phyloP scores from a whole-genome alignment of 169 alveolate species.

The Plasmodium gallinaceum region DNA sequence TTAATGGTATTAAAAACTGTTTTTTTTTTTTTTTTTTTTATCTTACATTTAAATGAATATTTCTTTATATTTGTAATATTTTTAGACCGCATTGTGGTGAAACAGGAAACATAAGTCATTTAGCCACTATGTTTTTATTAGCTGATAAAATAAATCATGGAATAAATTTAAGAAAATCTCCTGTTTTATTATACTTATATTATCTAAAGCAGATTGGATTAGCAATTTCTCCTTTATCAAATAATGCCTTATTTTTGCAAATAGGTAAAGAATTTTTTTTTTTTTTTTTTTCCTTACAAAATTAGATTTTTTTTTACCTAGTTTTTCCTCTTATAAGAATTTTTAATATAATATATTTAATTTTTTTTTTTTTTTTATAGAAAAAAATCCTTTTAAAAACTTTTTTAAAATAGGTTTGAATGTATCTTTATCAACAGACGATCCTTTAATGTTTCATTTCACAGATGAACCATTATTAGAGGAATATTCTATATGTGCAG shows the following conservation, averaged over 20 bases:
- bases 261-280: constrained; percentile 7
- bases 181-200: constrained; percentile 91
- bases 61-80: constrained; percentile 9
- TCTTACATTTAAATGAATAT: background rate
- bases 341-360: background rate
- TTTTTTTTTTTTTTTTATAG: constrained; percentile 74
- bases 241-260: constrained; percentile 89
- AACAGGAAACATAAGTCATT: constrained; percentile 91
- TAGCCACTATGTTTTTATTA: constrained; percentile 90
- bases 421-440: constrained; percentile 95
- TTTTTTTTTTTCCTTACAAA: background rate
- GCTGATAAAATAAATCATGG: constrained; percentile 94
- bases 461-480: constrained; percentile 95
- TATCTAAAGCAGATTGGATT: constrained; percentile 93
- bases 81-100: constrained; percentile 96
- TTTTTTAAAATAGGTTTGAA: constrained; percentile 93
- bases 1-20: background rate
- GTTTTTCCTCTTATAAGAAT: background rate
- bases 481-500: constrained; percentile 92
- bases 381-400: constrained; percentile 90
- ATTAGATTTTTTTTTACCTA: background rate
- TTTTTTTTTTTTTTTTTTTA: background rate
- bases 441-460: constrained; percentile 94
- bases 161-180: constrained; percentile 87
- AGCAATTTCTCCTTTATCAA: constrained; percentile 94